A percentile compares a stretch with the other conserved stretches of the same genome.
These are phyloP conservation scores for Bipolaris gigantea DNA, from an alignment of 2,329 filamentous ascomycete genomes.

Conservation along the genomic window DNA sequence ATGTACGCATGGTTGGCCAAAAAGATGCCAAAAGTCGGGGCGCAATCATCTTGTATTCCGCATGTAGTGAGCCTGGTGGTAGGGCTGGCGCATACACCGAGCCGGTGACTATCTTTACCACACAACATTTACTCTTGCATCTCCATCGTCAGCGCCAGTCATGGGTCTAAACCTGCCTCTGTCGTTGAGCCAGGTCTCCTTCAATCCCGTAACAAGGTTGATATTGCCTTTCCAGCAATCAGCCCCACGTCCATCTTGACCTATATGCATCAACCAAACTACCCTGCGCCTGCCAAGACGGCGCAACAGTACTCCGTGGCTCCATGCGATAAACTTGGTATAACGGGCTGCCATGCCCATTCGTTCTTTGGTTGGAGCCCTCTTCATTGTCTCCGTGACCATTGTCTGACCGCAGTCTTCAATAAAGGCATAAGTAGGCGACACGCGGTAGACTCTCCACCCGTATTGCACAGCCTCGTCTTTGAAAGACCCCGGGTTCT, in stretches of 20 bases:
- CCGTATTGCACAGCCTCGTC: too few relatives aligned
- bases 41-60: too few relatives aligned
- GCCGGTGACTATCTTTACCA: background rate
- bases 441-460: too few relatives aligned
- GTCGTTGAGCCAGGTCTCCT: background rate
- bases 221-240: background rate
- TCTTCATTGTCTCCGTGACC: background rate
- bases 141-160: background rate
- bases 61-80: too few relatives aligned
- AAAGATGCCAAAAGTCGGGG: background rate
- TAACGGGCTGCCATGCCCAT: background rate
- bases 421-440: background rate
- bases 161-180: background rate
- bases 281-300: background rate
- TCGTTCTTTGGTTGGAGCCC: background rate
- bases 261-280: background rate
- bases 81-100: too few relatives aligned
- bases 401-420: background rate
- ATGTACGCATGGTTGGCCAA: background rate
- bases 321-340: background rate
- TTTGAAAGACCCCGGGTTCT: too few relatives aligned
- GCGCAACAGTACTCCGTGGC: background rate
- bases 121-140: background rate
- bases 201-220: background rate
- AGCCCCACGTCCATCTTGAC: background rate